Base-by-base conservation (phyloP, 208 protist species). In the Porcisia deanei region DNA sequence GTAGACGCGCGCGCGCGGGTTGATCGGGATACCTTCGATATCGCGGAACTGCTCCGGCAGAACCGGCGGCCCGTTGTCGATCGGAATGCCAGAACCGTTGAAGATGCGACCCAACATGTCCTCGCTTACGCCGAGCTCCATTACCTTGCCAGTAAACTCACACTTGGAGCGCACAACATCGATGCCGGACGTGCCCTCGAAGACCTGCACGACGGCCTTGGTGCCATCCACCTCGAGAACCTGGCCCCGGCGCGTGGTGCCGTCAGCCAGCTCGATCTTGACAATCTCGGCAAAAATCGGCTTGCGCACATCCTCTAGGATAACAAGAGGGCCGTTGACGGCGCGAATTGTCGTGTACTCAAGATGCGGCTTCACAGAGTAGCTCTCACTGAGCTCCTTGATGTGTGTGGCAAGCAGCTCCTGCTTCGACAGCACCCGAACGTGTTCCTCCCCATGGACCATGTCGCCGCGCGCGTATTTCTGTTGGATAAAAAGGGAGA, bases 31-130 rank as follows among this genome's bases (percentile, higher is more conserved):
- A 79, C 99, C 99, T 80, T 99, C 80, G 85, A 99, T 99, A 88
- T 99, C 98, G 58, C 99, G 91, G 89, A 98, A 99, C 82, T 99
- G 98, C 91, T 99, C 99, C 10, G 99, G 96, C 9, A 99, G 79
- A 49, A 99, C 97, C 49, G 88, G 74, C 55, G 99, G 98, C 65
- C 97, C 98, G 76, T 99, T 97, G 89, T 99, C 99, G 65, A 99
- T 99, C 63, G 99, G 98, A 77, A 99, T 98, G 75, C 99, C 99
- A 12, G 98, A 99, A 70, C 99, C 99, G 92, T 99, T 99, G 89
- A 99, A 99, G 78, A 99, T 96, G 86, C 99, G 96, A 54, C 99
- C 99, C 18, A 99, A 92, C 98, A 99, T 99, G 85, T 99, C 99
- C 83, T 99, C 96, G 69, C 97, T 99, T 59, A 99, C 99, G 77